Base-by-base conservation (phyloP, 2,329 filamentous ascomycete genomes). In the Orbilia ellipsospora region DNA sequence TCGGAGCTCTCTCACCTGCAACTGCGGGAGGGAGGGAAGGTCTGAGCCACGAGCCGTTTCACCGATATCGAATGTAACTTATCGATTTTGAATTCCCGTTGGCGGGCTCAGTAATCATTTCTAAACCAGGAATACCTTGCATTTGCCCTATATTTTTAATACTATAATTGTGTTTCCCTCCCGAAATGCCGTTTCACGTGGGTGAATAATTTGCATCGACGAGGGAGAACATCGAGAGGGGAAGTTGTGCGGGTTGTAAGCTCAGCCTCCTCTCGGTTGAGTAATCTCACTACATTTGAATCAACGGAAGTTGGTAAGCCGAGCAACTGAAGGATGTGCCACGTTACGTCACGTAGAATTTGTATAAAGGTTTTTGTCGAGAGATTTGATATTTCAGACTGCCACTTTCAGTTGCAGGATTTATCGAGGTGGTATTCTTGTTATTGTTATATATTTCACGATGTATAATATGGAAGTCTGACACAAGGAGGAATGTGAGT, bases 221-320 rank as follows among this genome's bases (percentile, higher is more conserved):
- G 31, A 36, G 31, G 2, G 31, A 36, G 31, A 36, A 36, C 31
- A 28, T 55, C 51, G 48, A 40, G 36, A 55, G 50, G 23, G 55
- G 44, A 48, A 13, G 16, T 63, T 61, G 48, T 62, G 56, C 50
- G 23, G 16, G 44, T 31, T 6, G 31, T 36, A 10, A 36, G n/a
- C 66, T 36, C 56, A 70, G 59, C 66, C 66, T 36, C 51, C 16
- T 56, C 52, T 5, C 20, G 52, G 51, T 63, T 70, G 36, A 63
- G 66, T 63, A 70, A 70, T 70, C 66, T 63, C 54, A 70, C 61
- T 26, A 36, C 31, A 36, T 36, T 36, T 6, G 31, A 36, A 36
- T 10, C 5, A 6, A 36, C 31, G 5, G 31, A 6, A 36, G 31
- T 36, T 36, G 31, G 2, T 36, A 36, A 36, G 31, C 6, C 31